Base-by-base conservation (phyloP, 169 alveolate genomes). In the Eimeria praecox region DNA sequence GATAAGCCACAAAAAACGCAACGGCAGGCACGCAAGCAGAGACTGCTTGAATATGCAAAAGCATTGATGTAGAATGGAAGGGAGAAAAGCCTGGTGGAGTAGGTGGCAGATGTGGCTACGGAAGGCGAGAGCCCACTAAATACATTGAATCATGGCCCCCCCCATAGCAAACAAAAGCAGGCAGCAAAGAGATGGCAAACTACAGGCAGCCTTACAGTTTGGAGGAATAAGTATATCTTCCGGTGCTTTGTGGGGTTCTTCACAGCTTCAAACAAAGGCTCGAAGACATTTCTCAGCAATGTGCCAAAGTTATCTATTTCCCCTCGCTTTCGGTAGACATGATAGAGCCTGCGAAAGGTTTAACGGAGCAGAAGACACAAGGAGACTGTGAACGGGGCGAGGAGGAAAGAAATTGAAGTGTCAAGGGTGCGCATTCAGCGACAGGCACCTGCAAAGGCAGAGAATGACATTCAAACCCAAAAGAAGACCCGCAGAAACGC, bases 191-290 rank as follows among this genome's bases (percentile, higher is more conserved):
- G 44, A 33, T 35, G 42, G 30, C 42, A 42, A 9, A 4, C 30
- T 66, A 8, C 3, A 66, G 0, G 24, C 40, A 27, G 10, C 18
- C 96, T 24, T 46, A 96, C 96, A 66, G 91, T 96, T 80, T 95
- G 96, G 59, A 97, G 87, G 40, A 97, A 96, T 16, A 78, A 8
- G 56, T 83, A 97, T 22, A 97, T 90, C 75, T 97, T 96, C 52
- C 98, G 98, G 77, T 98, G 97, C 46, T 62, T 59, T 59, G 97
- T 96, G 40, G 99, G 99, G 92, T 98, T 90, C 52, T 97, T 89
- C 14, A 98, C 97, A 75, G 98, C 98, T 83, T 97, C 98, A 86
- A 98, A 97, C 46, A 98, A 94, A 5, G 99, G 99, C 93, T 95
- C 96, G 35, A 95, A 97, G 35, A 97, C 96, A 88, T 97, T 98